Conservation (phyloP, 108 stramenopile genomes). For the Craspedostauros australis region DNA sequence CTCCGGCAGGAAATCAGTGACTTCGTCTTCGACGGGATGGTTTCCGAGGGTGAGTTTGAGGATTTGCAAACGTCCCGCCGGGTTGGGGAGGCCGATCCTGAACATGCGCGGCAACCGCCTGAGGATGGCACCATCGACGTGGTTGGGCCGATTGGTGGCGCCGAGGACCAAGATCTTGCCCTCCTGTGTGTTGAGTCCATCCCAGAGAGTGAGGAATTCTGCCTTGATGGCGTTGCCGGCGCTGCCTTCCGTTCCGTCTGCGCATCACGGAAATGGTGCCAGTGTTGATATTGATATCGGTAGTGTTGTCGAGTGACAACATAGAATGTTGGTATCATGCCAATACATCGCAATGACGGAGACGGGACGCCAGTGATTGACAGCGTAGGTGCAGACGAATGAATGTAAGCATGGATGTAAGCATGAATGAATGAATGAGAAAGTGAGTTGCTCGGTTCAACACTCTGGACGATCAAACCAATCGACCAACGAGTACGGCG, state of each 20-base stretch:
- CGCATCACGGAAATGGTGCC: too few species aligned
- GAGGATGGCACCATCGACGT: slow-evolving; percentile 93
- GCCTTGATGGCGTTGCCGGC: slow-evolving; percentile 83
- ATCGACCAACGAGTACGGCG: too few species aligned
- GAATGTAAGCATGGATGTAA: too few species aligned
- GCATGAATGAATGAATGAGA: too few species aligned
- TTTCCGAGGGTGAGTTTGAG: slow-evolving; percentile 66
- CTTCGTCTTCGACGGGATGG: slow-evolving; percentile 33
- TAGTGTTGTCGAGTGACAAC: too few species aligned
- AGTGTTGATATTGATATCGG: too few species aligned
- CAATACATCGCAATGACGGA: too few species aligned
- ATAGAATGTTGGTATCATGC: too few species aligned
- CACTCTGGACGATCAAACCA: too few species aligned
- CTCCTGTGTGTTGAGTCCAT: slow-evolving; percentile 60
- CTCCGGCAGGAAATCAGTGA: slow-evolving; percentile 42
- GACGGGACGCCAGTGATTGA: too few species aligned
- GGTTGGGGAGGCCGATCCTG: slow-evolving; percentile 70
- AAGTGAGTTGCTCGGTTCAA: too few species aligned
- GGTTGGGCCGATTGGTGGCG: slow-evolving; percentile 92
- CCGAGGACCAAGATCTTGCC: slow-evolving; percentile 86
- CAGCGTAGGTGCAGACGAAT: too few species aligned
- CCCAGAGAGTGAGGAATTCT: slow-evolving; percentile 96
- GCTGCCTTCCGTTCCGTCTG: slow-evolving; percentile 54
- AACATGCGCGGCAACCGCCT: slow-evolving; percentile 90
- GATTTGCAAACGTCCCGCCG: slow-evolving; percentile 68